phyloP scores from a whole-genome alignment of 768 basidiomycete genomes.

The Chalciporus piperatus region DNA sequence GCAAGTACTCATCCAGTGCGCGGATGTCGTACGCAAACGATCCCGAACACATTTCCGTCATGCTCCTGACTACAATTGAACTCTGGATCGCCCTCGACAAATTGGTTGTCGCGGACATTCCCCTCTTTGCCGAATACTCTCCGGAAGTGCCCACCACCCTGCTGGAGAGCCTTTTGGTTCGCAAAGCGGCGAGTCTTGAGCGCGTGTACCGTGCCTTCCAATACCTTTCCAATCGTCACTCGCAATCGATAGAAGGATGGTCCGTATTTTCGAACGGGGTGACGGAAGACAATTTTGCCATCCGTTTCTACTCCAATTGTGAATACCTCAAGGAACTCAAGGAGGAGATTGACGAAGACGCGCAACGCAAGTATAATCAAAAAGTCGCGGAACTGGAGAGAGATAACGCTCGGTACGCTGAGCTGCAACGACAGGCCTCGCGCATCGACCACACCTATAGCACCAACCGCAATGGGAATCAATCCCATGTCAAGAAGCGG shows the following conservation, averaged over 20 bases:
- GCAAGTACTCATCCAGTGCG: constrained; percentile 27
- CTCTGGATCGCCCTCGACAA: constrained; percentile 50
- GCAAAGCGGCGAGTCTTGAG: constrained; percentile 24
- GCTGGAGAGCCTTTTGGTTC: constrained; percentile 43
- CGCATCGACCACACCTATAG: not conserved
- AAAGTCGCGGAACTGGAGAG: constrained; percentile 29
- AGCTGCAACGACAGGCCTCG: not conserved
- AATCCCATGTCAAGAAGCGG: not conserved
- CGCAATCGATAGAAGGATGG: constrained; percentile 2
- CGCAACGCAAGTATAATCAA: constrained; percentile 10
- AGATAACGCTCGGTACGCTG: constrained; percentile 10
- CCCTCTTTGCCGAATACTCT: constrained; percentile 43
- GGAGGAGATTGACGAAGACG: constrained; percentile 27
- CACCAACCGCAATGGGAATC: not conserved
- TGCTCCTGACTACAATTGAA: constrained; percentile 44
- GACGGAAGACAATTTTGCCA: constrained; percentile 25
- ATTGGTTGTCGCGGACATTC: constrained; percentile 29
- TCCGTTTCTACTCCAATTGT: constrained; percentile 30
- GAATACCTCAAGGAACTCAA: constrained; percentile 23
- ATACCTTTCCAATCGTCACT: constrained; percentile 33
- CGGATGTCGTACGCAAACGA: constrained; percentile 28
- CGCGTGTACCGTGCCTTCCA: constrained; percentile 26
- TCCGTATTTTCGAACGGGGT: constrained; percentile 35
- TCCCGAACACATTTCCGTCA: constrained; percentile 37
- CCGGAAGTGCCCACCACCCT: constrained; percentile 41